Evolutionary conservation across 306 rosid genomes (phyloP).

Genomic region (Herpetospermum pedunculosum): DNA sequence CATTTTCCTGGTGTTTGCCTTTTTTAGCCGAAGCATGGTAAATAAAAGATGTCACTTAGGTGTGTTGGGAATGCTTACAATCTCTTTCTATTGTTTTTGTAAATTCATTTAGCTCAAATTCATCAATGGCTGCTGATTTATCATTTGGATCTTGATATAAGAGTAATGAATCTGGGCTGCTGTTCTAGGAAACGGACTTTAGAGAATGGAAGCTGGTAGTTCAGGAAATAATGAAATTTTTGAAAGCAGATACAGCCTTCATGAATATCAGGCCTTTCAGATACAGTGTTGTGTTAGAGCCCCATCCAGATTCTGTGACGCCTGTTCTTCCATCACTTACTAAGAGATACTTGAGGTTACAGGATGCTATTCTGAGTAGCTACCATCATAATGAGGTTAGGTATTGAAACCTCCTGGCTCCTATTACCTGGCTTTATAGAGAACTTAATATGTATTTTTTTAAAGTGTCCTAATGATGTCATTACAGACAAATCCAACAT

Average conservation of each 20-base stretch:
- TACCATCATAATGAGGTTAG: conserved; percentile 78
- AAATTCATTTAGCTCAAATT: not conserved
- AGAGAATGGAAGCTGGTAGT: conserved; percentile 94
- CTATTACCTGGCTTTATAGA: not conserved
- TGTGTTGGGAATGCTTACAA: not conserved
- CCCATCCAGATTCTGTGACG: conserved; percentile 58
- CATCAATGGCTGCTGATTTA: conserved; percentile 9
- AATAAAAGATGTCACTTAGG: not conserved
- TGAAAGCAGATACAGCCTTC: conserved; percentile 66
- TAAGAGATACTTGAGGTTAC: conserved; percentile 48
- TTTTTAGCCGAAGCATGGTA: not conserved
- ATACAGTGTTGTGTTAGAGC: conserved; percentile 68
- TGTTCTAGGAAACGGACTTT: conserved; percentile 70
- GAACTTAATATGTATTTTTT: conserved; percentile 4
- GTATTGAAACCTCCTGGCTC: conserved; percentile 11
- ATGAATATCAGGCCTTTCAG: conserved; percentile 86
- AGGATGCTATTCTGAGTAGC: conserved; percentile 81
- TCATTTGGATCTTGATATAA: conserved; percentile 15
- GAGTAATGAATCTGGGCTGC: conserved; percentile 23
- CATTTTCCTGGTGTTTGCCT: not conserved
- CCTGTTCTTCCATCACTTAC: conserved; percentile 34
- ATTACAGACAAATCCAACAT: not conserved
- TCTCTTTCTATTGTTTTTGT: not conserved
- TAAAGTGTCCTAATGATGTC: not conserved
- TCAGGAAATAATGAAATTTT: conserved; percentile 74